These are phyloP conservation scores for Rostrohypoxylon terebratum DNA, from an alignment of 495 filamentous ascomycete genomes.

Conservation along the genomic window DNA sequence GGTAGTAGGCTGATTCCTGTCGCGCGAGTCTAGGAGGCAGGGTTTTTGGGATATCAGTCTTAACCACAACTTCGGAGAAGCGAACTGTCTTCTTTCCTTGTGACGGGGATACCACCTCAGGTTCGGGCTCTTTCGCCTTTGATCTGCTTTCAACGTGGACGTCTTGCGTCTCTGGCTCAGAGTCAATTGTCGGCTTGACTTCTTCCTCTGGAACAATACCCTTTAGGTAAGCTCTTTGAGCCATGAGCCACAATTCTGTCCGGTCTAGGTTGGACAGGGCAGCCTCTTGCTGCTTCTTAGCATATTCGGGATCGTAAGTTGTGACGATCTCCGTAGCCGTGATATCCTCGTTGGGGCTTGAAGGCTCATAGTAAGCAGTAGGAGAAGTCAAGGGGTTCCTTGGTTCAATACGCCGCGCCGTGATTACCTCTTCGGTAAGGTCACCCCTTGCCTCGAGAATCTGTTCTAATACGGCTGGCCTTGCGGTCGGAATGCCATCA, in stretches of 20 bases:
- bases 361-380: conserved; percentile 47
- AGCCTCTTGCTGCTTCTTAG: conserved; percentile 70
- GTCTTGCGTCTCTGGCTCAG: conserved; percentile 45
- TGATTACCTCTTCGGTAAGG: conserved; percentile 42
- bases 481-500: conserved; percentile 76
- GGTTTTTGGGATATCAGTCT: conserved; percentile 57
- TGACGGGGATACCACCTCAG: conserved; percentile 45
- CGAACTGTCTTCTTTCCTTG: conserved; percentile 78
- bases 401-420: conserved; percentile 44
- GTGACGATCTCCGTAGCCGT: conserved; percentile 66
- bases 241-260: conserved; percentile 82
- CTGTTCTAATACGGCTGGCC: conserved; percentile 53
- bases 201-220: conserved; percentile 61
- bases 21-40: conserved; percentile 60
- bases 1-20: conserved; percentile 89
- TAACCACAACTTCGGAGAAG: conserved; percentile 72
- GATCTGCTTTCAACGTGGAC: conserved; percentile 38
- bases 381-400: conserved; percentile 53
- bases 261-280: conserved; percentile 78
- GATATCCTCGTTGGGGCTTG: conserved; percentile 57
- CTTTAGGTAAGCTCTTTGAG: conserved; percentile 80
- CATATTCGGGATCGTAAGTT: conserved; percentile 78
- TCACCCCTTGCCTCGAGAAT: conserved; percentile 37
- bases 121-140: conserved; percentile 48
- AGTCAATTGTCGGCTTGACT: conserved; percentile 61